Evolutionary conservation across 805 yeast species (phyloP), one percentile per base, ranked within the genome.

Genomic region (Candida caryicola): DNA sequence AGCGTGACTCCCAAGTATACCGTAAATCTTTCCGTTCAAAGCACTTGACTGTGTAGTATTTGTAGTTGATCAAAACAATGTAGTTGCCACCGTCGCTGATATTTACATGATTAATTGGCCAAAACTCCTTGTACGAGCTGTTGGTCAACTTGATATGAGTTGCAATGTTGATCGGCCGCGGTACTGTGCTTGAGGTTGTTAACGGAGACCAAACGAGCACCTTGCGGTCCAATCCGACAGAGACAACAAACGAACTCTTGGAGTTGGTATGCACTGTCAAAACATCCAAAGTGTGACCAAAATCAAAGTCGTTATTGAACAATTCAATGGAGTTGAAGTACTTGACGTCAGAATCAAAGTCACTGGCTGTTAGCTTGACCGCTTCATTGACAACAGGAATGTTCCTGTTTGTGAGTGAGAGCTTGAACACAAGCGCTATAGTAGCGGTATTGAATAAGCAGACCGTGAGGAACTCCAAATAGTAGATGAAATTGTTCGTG

Each of bases 121-220:
- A 75, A 33, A 76, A 65, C 28, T 73, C 70, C 64, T 53, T 15
- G 2, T 6, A 23, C 2, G 30, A 31, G 8, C 34, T 39, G 5
- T 36, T 27, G 5, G 74, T 74, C 18, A 72, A 51, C 32, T 62
- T 36, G 72, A 81, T 34, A 62, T 56, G 29, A 70, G 85, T 55
- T 0, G 63, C 39, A 6, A 64, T 50, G 27, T 58, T 50, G 1
- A 58, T 49, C 1, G 68, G 66, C 4, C 17, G 21, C 0, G 46
- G 43, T 3, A 31, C 32, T 6, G 37, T 29, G 14, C 43, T 33
- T 15, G 54, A 58, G 1, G 68, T 59, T 7, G 44, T 23, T 38
- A 80, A 54, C 3, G 89, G 89, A 0, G 85, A 81, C 95, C 95
- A 86, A 8, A 85, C 76, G 23, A 78, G 57, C 3, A 86, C 71